A percentile compares a stretch with the other conserved stretches of the same genome.
Evolutionary conservation across 169 alveolate genomes (phyloP).

Genomic region (Plasmodium inui): DNA sequence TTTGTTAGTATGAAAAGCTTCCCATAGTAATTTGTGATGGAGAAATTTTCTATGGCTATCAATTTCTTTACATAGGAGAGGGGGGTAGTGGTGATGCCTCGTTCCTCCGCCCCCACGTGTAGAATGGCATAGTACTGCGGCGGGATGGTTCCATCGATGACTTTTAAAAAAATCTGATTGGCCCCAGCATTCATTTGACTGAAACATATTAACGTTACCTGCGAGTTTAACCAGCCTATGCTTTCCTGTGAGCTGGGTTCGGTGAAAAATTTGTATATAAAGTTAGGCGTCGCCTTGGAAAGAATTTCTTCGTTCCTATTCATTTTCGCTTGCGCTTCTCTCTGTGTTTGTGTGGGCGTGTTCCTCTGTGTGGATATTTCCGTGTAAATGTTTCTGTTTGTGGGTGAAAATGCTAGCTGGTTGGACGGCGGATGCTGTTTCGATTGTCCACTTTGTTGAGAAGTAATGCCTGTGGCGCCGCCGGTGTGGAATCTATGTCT

Average conservation of each 20-base stretch:
- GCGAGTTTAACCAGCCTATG: conserved; percentile 19
- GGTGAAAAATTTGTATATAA: conserved; percentile 61
- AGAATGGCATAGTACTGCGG: conserved; percentile 68
- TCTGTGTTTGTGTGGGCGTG: not conserved
- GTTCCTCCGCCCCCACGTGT: conserved; percentile 42
- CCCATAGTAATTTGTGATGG: conserved; percentile 66
- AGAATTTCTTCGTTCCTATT: conserved; percentile 64
- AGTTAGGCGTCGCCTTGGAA: conserved; percentile 68
- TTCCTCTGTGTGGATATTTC: no score
- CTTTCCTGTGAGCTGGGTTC: conserved; percentile 43
- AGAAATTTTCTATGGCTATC: conserved; percentile 36
- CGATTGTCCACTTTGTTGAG: not conserved
- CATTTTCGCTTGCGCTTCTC: conserved; percentile 13
- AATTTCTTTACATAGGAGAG: conserved; percentile 61
- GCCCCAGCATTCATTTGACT: conserved; percentile 75
- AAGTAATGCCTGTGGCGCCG: not conserved
- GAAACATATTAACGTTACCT: conserved; percentile 45
- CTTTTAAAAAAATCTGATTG: conserved; percentile 60
- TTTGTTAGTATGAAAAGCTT: conserved; percentile 57
- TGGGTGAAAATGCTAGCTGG: not conserved
- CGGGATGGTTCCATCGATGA: conserved; percentile 59
- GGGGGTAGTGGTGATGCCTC: not conserved
- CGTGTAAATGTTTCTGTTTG: not conserved
- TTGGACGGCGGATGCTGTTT: not conserved
- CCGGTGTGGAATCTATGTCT: not conserved